A percentile compares a stretch with the other conserved stretches of the same genome.
phyloP scores from a whole-genome alignment of 495 filamentous ascomycete genomes.

The Neurospora tetrasperma region DNA sequence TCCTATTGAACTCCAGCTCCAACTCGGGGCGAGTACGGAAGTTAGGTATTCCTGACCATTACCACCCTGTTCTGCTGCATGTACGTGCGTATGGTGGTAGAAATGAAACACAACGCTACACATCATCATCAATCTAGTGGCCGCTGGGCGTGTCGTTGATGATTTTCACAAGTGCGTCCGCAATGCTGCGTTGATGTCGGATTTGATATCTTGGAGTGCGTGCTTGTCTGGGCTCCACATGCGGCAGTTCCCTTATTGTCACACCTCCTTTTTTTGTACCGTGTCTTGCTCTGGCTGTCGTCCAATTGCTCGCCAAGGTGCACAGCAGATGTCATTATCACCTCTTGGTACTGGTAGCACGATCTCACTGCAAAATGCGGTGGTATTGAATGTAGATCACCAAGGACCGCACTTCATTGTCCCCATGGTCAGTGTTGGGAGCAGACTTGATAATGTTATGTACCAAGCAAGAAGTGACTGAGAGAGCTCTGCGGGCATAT shows the following conservation, averaged over 20 bases:
- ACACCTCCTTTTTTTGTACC: background rate
- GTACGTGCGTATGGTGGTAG: background rate
- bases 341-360: background rate
- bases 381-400: background rate
- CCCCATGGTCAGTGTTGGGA: background rate
- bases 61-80: background rate
- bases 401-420: background rate
- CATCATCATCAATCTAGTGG: background rate
- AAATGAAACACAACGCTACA: background rate
- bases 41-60: background rate
- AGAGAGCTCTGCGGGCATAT: background rate
- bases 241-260: background rate
- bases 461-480: background rate
- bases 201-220: background rate
- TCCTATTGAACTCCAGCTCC: slow-evolving; percentile 2
- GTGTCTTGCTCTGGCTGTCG: background rate
- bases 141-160: background rate
- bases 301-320: background rate
- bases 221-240: background rate
- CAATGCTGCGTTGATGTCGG: background rate
- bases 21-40: background rate
- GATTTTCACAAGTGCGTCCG: background rate
- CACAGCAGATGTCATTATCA: background rate
- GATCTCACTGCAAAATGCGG: background rate
- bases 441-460: background rate